Evolutionary conservation across 176 grass and related monocot species (phyloP), one percentile per base, ranked within the genome.

Genomic region (Phoenix dactylifera): DNA sequence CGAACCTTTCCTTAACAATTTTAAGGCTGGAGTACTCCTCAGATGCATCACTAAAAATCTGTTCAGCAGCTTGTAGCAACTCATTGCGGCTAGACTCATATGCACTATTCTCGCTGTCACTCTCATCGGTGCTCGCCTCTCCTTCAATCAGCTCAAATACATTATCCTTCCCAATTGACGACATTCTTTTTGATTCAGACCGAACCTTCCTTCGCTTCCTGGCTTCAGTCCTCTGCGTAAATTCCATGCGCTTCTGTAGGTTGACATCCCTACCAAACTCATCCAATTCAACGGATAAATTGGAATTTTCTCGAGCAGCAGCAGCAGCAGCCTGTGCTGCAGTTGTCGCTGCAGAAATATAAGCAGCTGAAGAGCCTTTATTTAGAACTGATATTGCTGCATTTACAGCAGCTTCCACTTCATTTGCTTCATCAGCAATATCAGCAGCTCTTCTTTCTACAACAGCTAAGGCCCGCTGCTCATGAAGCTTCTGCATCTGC

Each of bases 81-180:
- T 92, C 84, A 72, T 86, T 72, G 52, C 79, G 67, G 59, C 84
- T 98, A 39, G 88, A 98, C 51, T 83, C 24, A 62, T 92, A 98
- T 50, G 93, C 84, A 71, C 24, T 57, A 50, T 44, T 89, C 73
- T 98, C 93, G 52, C 79, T 83, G 59, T 98, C 93, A 67, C 93
- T 98, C 77, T 98, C 93, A 73, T 98, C 93, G 20, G 84, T 98
- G 73, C 93, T 98, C 66, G 92, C 24, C 64, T 92, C 87, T 71
- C 93, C 93, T 81, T 98, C 93, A 60, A 98, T 76, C 39, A 74
- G 69, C 26, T 72, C 64, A 66, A n/a, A 49, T 16, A 5, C 61
- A 69, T 50, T 71, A 72, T 69, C 76, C 69, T 78, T 92, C 22
- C 16, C 57, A 53, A 60, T 49, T 57, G 77, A 70, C 54, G 65